Evolutionary conservation across 164 flowering plant genomes (phyloP).

Genomic region (Chimonanthus praecox): DNA sequence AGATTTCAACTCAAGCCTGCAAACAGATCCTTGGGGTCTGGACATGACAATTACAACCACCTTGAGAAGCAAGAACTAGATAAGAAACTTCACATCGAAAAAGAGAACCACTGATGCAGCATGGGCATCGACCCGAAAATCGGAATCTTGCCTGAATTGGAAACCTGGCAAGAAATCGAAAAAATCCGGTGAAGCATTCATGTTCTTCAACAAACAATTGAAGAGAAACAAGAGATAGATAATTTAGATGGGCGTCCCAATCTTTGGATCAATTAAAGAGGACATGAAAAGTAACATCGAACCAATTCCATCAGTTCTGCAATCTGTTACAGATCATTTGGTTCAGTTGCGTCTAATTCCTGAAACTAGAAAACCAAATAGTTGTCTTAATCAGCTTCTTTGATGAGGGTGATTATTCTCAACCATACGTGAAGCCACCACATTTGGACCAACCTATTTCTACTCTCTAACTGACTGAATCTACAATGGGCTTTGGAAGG

Average conservation of each 20-base stretch:
- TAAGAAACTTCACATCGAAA: too few species aligned
- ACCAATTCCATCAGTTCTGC: slow-evolving; percentile 73
- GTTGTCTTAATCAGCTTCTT: slow-evolving; percentile 86
- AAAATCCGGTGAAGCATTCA: slow-evolving; percentile 69
- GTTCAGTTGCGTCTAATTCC: slow-evolving; percentile 77
- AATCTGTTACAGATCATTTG: slow-evolving; percentile 69
- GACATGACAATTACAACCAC: too few species aligned
- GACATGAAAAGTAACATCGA: slow-evolving; percentile 45
- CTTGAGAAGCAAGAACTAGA: too few species aligned
- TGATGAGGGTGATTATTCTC: slow-evolving; percentile 94
- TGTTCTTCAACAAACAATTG: slow-evolving; percentile 77
- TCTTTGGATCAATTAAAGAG: slow-evolving; percentile 70
- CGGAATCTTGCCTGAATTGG: too few species aligned
- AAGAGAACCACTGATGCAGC: too few species aligned
- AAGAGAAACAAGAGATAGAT: slow-evolving; percentile 86
- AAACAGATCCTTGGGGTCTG: too few species aligned
- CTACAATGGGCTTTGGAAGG: slow-evolving; percentile 90
- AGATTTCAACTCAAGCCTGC: too few species aligned
- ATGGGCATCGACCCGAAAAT: too few species aligned
- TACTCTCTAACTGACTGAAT: slow-evolving; percentile 71
- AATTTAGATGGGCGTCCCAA: slow-evolving; percentile 87
- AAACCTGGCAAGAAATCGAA: too few species aligned
- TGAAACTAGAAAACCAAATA: slow-evolving; percentile 73
- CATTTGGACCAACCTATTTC: slow-evolving; percentile 88
- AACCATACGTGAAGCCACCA: slow-evolving; percentile 90